phyloP scores from a whole-genome alignment of 1,139 yeast genomes.

The Debaryomyces nepalensis region DNA sequence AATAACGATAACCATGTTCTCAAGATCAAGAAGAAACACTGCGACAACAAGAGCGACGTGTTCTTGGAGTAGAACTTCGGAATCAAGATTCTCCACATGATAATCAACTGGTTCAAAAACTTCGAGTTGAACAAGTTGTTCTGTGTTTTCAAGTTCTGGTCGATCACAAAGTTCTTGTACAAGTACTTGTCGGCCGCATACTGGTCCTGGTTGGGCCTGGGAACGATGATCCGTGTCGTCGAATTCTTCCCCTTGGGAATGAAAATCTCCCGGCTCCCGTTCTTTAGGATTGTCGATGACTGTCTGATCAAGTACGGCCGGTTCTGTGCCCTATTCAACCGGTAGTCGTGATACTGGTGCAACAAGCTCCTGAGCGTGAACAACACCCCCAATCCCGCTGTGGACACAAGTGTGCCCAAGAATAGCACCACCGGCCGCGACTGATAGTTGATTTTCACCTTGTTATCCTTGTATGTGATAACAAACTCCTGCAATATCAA shows the following conservation, averaged over 20 bases:
- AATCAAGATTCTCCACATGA: conserved; percentile 80
- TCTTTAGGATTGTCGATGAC: conserved; percentile 49
- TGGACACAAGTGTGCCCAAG: conserved; percentile 46
- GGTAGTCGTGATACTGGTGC: conserved; percentile 37
- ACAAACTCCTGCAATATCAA: conserved; percentile 45
- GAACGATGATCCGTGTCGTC: conserved; percentile 54
- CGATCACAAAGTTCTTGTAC: conserved; percentile 56
- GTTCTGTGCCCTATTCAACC: conserved; percentile 29
- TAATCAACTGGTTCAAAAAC: conserved; percentile 72
- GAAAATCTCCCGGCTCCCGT: conserved; percentile 58
- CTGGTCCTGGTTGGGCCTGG: conserved; percentile 61
- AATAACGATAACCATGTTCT: conserved; percentile 87
- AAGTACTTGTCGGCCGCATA: conserved; percentile 72
- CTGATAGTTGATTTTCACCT: conserved; percentile 47
- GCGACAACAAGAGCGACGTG: conserved; percentile 66
- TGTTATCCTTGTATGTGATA: conserved; percentile 41
- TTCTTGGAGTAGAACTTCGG: conserved; percentile 76
- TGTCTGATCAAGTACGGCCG: conserved; percentile 50
- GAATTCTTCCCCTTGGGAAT: conserved; percentile 55
- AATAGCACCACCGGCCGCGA: conserved; percentile 52
- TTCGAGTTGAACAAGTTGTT: conserved; percentile 60
- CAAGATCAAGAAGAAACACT: conserved; percentile 73
- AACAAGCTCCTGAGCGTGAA: conserved; percentile 39
- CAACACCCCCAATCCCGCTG: conserved; percentile 48
- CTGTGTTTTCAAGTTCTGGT: conserved; percentile 39